Evolutionary conservation across 768 basidiomycete species (phyloP).

Genomic region (Pholiota conissans): DNA sequence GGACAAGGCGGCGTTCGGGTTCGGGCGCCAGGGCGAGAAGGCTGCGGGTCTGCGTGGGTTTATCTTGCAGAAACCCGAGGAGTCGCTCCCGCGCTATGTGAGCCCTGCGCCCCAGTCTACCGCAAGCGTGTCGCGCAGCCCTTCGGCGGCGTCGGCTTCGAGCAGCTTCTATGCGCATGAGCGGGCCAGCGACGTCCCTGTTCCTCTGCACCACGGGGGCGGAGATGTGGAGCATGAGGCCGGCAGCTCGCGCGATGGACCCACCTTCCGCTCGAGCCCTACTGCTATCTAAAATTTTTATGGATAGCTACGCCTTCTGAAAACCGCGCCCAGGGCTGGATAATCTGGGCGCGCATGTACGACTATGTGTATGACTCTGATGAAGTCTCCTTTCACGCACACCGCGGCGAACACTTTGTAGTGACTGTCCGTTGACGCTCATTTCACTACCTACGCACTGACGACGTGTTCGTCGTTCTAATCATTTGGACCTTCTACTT

Average conservation of each 20-base stretch:
- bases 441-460: neutral
- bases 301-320: no score
- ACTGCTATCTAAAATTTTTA: conserved; percentile 1
- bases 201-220: conserved; percentile 9
- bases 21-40: conserved; percentile 82
- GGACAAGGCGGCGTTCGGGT: conserved; percentile 59
- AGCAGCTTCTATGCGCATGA: conserved; percentile 39
- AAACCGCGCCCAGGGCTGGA: conserved; percentile 5
- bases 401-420: neutral
- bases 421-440: conserved; percentile 1
- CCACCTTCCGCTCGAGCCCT: conserved; percentile 24
- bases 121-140: conserved; percentile 24
- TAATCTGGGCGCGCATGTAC: conserved; percentile 2
- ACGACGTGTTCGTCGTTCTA: conserved; percentile 1
- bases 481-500: conserved; percentile 4
- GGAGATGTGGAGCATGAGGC: conserved; percentile 8
- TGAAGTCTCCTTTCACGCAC: neutral
- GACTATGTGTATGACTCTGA: neutral
- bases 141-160: conserved; percentile 27
- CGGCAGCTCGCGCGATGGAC: conserved; percentile 7
- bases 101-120: conserved; percentile 42
- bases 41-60: conserved; percentile 65
- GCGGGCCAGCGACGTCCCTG: conserved; percentile 7
- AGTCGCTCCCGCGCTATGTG: conserved; percentile 25
- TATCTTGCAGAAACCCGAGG: conserved; percentile 30